phyloP scores from a whole-genome alignment of 2,329 filamentous ascomycete species.

The Dryadomyces sulphureus region DNA sequence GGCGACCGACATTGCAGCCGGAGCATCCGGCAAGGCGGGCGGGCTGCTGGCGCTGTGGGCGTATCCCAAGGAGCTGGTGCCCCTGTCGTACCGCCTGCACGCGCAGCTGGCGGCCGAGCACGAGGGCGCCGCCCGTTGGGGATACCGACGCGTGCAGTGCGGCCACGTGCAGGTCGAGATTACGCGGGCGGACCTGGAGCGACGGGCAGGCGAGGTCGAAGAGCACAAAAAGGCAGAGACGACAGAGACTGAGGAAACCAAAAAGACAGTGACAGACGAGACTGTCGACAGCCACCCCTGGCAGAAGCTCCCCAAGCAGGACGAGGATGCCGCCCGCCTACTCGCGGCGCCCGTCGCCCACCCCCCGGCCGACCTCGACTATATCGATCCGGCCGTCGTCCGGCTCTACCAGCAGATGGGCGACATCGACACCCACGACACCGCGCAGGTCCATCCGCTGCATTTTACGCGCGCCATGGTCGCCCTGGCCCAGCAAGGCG shows the following conservation, averaged over 20 bases:
- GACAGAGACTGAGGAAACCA: constrained; percentile 28
- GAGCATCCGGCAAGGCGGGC: constrained; percentile 87
- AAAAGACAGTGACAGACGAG: not conserved
- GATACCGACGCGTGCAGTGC: constrained; percentile 67
- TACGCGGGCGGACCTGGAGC: constrained; percentile 9
- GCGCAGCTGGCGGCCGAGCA: constrained; percentile 74
- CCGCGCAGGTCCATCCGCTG: constrained; percentile 85
- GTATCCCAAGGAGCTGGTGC: constrained; percentile 72
- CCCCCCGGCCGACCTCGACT: constrained; percentile 68
- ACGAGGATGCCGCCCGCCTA: constrained; percentile 29
- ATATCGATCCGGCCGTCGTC: constrained; percentile 57
- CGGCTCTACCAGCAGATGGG: constrained; percentile 73
- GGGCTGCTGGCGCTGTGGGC: constrained; percentile 85
- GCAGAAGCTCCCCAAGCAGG: constrained; percentile 48
- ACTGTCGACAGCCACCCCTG: constrained; percentile 29
- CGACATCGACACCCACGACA: constrained; percentile 48
- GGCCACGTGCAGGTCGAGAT: constrained; percentile 36
- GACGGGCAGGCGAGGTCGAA: constrained; percentile 10
- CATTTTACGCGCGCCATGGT: constrained; percentile 82
- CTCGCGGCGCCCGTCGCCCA: constrained; percentile 34
- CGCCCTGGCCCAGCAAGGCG: constrained; percentile 53
- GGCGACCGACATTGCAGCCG: constrained; percentile 70
- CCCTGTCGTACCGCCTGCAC: constrained; percentile 73
- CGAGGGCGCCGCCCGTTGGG: constrained; percentile 65
- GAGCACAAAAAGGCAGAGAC: constrained; percentile 17